phyloP scores from a whole-genome alignment of 2,329 filamentous ascomycete genomes.

The Fusarium albidum region DNA sequence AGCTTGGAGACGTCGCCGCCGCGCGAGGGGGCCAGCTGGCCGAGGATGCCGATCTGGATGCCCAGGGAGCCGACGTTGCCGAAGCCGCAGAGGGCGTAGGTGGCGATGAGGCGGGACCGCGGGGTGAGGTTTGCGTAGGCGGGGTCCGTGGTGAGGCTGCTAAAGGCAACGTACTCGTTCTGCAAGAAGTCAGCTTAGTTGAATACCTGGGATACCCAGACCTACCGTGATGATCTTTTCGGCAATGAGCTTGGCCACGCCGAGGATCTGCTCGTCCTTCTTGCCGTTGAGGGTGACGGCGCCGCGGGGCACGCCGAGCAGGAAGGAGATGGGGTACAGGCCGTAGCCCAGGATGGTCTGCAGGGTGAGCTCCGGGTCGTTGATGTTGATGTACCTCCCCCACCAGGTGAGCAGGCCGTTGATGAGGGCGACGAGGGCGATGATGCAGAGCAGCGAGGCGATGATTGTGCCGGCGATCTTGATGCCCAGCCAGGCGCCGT shows the following conservation, averaged over 20 bases:
- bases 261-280: too few species aligned
- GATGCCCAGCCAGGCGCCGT: constrained; percentile 84
- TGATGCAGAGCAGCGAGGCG: constrained; percentile 82
- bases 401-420: constrained; percentile 86
- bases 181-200: too few species aligned
- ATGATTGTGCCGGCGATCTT: constrained; percentile 88
- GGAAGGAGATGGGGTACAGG: constrained; percentile 79
- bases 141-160: constrained; percentile 61
- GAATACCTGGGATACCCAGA: too few species aligned
- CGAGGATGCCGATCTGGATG: constrained; percentile 88
- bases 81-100: constrained; percentile 84
- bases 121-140: constrained; percentile 67
- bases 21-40: constrained; percentile 79
- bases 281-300: constrained; percentile 65
- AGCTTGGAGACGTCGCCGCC: constrained; percentile 78
- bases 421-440: constrained; percentile 76
- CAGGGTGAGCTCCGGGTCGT: constrained; percentile 72
- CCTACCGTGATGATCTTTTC: constrained; percentile 79
- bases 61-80: constrained; percentile 89
- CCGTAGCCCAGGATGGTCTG: constrained; percentile 80
- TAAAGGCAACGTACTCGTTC: constrained; percentile 84
- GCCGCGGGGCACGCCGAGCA: constrained; percentile 77
- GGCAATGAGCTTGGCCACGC: constrained; percentile 80
- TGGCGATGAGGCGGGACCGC: constrained; percentile 82
- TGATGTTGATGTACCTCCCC: constrained; percentile 80